Conservation (phyloP, 1,284 basidiomycete species). For the Puccinia polysora region DNA sequence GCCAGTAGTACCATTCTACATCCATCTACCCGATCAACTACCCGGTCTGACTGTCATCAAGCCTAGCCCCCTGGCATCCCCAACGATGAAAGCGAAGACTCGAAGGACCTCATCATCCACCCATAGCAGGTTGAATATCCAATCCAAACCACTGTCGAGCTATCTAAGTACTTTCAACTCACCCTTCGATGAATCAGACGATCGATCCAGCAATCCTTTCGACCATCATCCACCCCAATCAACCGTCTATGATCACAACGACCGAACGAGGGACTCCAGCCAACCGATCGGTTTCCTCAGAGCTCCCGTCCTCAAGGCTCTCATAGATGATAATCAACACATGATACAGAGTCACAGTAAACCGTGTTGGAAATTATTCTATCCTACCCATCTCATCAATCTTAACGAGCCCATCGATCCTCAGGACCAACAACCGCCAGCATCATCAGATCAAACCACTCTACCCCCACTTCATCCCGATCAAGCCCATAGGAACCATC, state of each 20-base stretch:
- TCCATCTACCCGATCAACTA: constrained; percentile 6
- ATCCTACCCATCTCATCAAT: background rate
- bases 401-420: background rate
- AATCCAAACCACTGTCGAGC: constrained; percentile 1
- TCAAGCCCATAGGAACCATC: no score
- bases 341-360: constrained; percentile 2
- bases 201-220: background rate
- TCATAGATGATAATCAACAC: constrained; percentile 31
- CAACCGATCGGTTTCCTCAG: constrained; percentile 38
- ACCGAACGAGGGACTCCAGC: background rate
- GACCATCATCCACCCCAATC: background rate
- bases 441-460: no score
- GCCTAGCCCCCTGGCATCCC: background rate
- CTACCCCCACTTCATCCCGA: no score
- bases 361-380: constrained; percentile 39
- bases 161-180: constrained; percentile 8
- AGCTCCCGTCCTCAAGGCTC: constrained; percentile 22
- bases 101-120: background rate
- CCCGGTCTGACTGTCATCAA: background rate
- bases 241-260: background rate
- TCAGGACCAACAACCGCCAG: background rate
- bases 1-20: constrained; percentile 25
- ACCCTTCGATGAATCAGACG: no score
- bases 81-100: background rate
- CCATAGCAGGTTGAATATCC: background rate